Conservation (phyloP, 2,329 filamentous ascomycete species). For the Fusarium paranaense region DNA sequence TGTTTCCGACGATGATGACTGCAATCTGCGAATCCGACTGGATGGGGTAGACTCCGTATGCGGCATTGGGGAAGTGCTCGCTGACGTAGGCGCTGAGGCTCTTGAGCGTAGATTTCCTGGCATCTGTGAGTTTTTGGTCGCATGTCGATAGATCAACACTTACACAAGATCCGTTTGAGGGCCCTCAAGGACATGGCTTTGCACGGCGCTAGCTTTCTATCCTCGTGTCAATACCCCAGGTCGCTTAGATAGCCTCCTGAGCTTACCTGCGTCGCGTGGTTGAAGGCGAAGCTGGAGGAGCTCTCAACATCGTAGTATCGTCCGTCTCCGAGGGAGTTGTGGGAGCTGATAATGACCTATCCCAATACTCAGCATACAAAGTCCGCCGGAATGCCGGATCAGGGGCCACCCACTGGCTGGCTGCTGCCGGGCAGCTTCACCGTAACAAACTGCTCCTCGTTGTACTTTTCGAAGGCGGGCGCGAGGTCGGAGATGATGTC, state of each 20-base stretch:
- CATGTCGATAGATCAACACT: conserved; percentile 43
- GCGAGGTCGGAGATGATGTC: conserved; percentile 77
- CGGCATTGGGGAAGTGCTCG: conserved; percentile 89
- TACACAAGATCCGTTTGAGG: conserved; percentile 84
- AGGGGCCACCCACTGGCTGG: conserved; percentile 58
- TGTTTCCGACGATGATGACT: conserved; percentile 89
- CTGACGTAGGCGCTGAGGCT: conserved; percentile 78
- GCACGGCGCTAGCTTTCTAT: conserved; percentile 83
- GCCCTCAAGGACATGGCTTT: conserved; percentile 84
- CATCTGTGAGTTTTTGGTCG: conserved; percentile 34
- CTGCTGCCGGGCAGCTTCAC: conserved; percentile 90
- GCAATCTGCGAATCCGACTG: conserved; percentile 81
- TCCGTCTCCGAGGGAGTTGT: conserved; percentile 83
- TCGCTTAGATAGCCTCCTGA: background rate
- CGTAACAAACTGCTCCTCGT: conserved; percentile 91
- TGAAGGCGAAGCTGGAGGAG: conserved; percentile 88
- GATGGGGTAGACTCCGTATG: conserved; percentile 85
- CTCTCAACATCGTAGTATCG: conserved; percentile 93
- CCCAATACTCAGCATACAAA: conserved; percentile 17
- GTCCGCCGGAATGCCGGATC: background rate
- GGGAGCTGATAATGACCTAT: conserved; percentile 84
- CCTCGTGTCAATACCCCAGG: conserved; percentile 25
- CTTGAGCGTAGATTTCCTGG: conserved; percentile 86
- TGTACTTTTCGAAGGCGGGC: conserved; percentile 93
- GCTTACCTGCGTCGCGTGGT: conserved; percentile 81